Evolutionary conservation across 2,329 filamentous ascomycete species (phyloP).

Genomic region (Aureobasidium sp.): DNA sequence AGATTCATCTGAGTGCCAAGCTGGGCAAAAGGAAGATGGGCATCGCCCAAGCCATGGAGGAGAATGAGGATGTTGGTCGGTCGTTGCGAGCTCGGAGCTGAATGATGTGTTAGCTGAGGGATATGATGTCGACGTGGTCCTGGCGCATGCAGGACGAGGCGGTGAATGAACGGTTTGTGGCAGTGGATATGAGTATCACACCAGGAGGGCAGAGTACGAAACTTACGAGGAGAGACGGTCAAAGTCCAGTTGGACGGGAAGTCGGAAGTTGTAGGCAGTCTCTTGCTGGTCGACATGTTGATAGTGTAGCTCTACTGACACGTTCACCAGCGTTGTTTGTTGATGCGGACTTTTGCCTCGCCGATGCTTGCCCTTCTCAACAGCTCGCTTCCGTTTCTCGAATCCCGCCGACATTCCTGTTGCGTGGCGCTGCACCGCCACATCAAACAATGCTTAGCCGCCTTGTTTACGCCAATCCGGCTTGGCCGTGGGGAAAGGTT

Average conservation of each 20-base stretch:
- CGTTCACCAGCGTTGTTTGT: not conserved
- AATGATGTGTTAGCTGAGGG: constrained; percentile 15
- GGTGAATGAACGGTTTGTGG: not conserved
- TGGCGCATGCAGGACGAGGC: constrained; percentile 1
- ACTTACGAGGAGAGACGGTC: constrained; percentile 39
- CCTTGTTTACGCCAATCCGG: not conserved
- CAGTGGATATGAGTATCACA: not conserved
- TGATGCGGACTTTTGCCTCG: not conserved
- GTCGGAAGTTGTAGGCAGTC: constrained; percentile 35
- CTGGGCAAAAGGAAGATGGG: constrained; percentile 56
- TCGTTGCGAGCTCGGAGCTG: constrained; percentile 43
- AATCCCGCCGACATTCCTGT: not conserved
- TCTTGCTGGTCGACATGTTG: constrained; percentile 16
- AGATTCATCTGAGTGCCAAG: constrained; percentile 63
- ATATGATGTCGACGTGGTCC: constrained; percentile 8
- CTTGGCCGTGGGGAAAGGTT: not conserved
- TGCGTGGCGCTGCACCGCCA: not conserved
- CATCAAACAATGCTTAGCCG: not conserved
- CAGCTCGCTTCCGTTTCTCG: not conserved
- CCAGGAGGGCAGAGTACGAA: not conserved
- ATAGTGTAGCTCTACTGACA: not conserved
- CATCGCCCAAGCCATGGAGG: constrained; percentile 78
- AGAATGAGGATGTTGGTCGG: constrained; percentile 71
- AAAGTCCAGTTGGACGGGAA: constrained; percentile 35
- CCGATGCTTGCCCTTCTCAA: not conserved